phyloP scores from a whole-genome alignment of 2,329 filamentous ascomycete species.

The Hirsutella minnesotensis region DNA sequence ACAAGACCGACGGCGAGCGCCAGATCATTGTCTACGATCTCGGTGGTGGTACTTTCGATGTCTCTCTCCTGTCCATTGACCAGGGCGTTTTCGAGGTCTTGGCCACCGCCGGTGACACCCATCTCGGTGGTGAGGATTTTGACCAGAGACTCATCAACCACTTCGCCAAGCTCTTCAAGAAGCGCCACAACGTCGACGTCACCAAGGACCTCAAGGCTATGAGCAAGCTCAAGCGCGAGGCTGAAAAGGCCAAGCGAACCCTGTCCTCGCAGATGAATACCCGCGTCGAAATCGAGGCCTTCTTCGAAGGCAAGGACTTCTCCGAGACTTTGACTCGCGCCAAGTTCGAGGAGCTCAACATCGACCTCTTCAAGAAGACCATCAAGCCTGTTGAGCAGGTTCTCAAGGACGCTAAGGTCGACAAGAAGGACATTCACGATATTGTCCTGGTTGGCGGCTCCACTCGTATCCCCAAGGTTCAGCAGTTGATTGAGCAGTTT shows the following conservation, averaged over 20 bases:
- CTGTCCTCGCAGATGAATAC: constrained; percentile 90
- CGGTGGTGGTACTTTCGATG: constrained; percentile 90
- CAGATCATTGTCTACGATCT: constrained; percentile 92
- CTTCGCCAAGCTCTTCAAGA: constrained; percentile 97
- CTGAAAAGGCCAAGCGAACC: constrained; percentile 98
- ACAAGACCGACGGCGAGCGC: constrained; percentile 73
- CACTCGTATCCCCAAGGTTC: constrained; percentile 97
- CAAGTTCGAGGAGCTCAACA: constrained; percentile 99
- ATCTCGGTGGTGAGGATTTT: constrained; percentile 97
- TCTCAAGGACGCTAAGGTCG: constrained; percentile 93
- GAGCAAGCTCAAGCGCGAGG: constrained; percentile 99
- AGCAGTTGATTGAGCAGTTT: constrained; percentile 88
- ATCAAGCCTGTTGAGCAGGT: constrained; percentile 98
- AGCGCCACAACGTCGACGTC: constrained; percentile 88
- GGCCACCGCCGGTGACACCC: constrained; percentile 91
- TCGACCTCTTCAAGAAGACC: constrained; percentile 98
- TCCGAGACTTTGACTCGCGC: constrained; percentile 95
- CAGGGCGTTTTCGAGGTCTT: constrained; percentile 89
- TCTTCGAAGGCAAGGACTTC: constrained; percentile 95
- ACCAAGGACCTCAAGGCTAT: constrained; percentile 94
- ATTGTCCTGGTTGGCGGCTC: constrained; percentile 98
- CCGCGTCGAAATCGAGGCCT: constrained; percentile 91
- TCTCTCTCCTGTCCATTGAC: constrained; percentile 83
- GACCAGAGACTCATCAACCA: constrained; percentile 95
- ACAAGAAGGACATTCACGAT: constrained; percentile 90